Evolutionary conservation across 768 basidiomycete genomes (phyloP), one percentile per base, ranked within the genome.

Genomic region (Serpula lacrymans): DNA sequence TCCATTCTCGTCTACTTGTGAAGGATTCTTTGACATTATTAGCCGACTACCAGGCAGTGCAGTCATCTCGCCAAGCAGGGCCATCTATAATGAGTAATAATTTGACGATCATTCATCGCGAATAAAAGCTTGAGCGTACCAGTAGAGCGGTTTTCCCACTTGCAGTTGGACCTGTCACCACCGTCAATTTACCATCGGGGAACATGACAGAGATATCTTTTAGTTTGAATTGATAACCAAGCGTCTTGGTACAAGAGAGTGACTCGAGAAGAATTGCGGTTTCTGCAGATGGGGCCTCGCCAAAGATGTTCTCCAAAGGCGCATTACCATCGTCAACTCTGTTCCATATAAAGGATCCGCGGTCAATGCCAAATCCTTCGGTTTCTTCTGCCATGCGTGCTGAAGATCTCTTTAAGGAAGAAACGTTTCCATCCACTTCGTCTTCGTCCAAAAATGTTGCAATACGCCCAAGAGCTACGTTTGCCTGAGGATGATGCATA

Each of bases 91-190:
- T 34, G 73, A 55, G 23, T 52, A n/a, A n/a, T n/a, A n/a, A n/a
- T n/a, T n/a, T n/a, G n/a, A n/a, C n/a, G n/a, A n/a, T n/a, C 5
- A 17, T 27, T 12, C 13, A n/a, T 10, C 10, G 5, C n/a, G 8
- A 16, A 34, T 6, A 1, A n/a, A 18, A 17, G 35, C 4, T 31
- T n/a, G 27, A 10, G 17, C 77, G 26, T 49, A 82, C 82, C 39
- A 91, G 68, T 2, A 90, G 60, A 0, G 88, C 87, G 0, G 84
- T 88, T 65, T 93, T 93, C 1, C 89, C 89, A 29, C 80, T 79
- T 4, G 87, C 89, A 5, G 88, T 90, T 0, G 88, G 85, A 1
- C 84, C 85, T 14, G 82, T 83, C 39, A 92, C 69, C 6, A 92
- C 63, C 0, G 84, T 78, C 13, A 93, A 62, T 57, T 79, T 57